These are phyloP conservation scores for Ceratobasidium sp. DNA, from an alignment of 1,284 basidiomycete genomes.

Conservation along the genomic window DNA sequence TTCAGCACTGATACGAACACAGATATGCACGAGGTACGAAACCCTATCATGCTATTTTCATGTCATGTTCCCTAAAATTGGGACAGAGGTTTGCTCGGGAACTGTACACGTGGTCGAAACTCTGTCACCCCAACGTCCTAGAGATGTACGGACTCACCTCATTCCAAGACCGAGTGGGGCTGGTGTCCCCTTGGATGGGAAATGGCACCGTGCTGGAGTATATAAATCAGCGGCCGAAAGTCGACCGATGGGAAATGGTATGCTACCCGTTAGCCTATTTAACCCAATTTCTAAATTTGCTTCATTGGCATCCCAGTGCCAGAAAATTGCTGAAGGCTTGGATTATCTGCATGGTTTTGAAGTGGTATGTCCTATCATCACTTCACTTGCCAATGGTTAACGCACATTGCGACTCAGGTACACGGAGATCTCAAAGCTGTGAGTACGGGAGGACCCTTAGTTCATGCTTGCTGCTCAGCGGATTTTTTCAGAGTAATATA, in stretches of 20 bases:
- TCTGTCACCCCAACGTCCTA: not conserved
- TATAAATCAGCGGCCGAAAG: not conserved
- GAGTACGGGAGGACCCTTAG: not conserved
- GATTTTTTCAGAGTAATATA: not conserved
- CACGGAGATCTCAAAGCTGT: slow-evolving; percentile 6
- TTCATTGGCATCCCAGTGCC: not conserved
- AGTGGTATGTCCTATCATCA: not conserved
- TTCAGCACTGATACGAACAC: not conserved
- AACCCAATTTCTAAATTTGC: not conserved
- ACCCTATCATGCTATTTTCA: not conserved
- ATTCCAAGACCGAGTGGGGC: not conserved
- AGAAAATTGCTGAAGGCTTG: not conserved
- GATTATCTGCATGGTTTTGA: not conserved
- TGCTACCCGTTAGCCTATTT: not conserved
- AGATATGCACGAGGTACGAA: not conserved
- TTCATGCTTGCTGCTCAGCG: not conserved
- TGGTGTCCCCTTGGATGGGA: slow-evolving; percentile 4
- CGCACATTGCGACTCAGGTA: not conserved
- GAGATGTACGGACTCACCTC: not conserved
- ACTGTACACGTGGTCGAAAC: slow-evolving; percentile 20
- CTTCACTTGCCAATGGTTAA: not conserved
- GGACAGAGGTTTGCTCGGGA: slow-evolving; percentile 7
- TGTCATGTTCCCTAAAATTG: not conserved
- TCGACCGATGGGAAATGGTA: not conserved
- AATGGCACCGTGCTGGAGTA: not conserved